These are phyloP conservation scores for Kluyveromyces starmeri DNA, from an alignment of 805 yeast species.

Conservation along the genomic window DNA sequence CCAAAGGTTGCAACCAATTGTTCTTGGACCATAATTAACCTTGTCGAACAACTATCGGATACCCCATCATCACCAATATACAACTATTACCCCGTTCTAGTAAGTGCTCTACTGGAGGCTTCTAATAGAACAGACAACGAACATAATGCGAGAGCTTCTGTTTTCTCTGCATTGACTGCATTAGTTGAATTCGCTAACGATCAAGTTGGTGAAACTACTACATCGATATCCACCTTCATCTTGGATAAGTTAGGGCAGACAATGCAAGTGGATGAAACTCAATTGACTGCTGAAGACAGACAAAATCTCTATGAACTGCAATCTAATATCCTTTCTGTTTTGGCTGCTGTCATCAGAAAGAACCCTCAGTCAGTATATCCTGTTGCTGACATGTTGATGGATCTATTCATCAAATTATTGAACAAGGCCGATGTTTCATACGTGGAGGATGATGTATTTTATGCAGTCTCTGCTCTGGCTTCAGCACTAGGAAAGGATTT, in stretches of 20 bases:
- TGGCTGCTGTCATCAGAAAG: slow-evolving; percentile 79
- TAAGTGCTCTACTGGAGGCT: slow-evolving; percentile 61
- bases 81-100: slow-evolving; percentile 57
- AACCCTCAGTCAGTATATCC: slow-evolving; percentile 52
- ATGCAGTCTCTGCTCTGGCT: slow-evolving; percentile 86
- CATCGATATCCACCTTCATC: slow-evolving; percentile 65
- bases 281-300: slow-evolving; percentile 59
- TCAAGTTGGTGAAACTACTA: slow-evolving; percentile 59
- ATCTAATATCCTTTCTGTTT: slow-evolving; percentile 63
- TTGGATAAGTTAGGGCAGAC: slow-evolving; percentile 66
- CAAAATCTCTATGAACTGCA: slow-evolving; percentile 82
- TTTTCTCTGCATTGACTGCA: slow-evolving; percentile 85
- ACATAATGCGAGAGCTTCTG: slow-evolving; percentile 84
- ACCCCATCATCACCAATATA: slow-evolving; percentile 55
- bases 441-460: slow-evolving; percentile 90
- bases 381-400: slow-evolving; percentile 82
- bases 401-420: slow-evolving; percentile 65
- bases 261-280: slow-evolving; percentile 48
- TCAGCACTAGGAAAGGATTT: slow-evolving; percentile 67
- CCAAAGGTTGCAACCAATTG: slow-evolving; percentile 94
- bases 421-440: slow-evolving; percentile 50
- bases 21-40: slow-evolving; percentile 93
- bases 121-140: slow-evolving; percentile 76
- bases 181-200: slow-evolving; percentile 68
- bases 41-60: slow-evolving; percentile 67